Base-by-base conservation (phyloP, 352 stramenopile genomes). In the Pythium myriotylum region DNA sequence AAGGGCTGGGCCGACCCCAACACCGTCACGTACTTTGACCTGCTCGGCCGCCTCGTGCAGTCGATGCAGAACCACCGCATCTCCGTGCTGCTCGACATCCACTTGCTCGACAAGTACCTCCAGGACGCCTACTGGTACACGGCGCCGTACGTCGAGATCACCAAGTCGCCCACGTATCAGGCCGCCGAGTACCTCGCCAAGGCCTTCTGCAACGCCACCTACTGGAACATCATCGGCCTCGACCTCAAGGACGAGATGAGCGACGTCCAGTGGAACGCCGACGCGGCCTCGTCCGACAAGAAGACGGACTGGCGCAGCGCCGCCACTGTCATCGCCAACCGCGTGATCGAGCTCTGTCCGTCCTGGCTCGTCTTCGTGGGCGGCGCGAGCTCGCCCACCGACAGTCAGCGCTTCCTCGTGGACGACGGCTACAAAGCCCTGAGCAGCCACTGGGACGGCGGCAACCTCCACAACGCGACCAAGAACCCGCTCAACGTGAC, bases 71-170 rank as follows among this genome's bases (percentile, higher is more conserved):
- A 84, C 47, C 59, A 70, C 2, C 68, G 79, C 26, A 54, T 89
- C 24, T 79, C 63, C 20, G 77, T 91, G 13, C 54, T 91, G 26
- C 60, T 91, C 23, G 77, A 89, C 58, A 78, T 91, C 23, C 77
- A 89, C 59, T 54, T 76, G 17, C 62, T 88, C 10, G 67, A 64
- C 53, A 79, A 76, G 39, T 80, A 86, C 56, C 51, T 69, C 14
- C 58, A 84, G 41, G 81, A 88, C 50, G 78, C 74, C 19, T 87
- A 70, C 52, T 88, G 81, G 81, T 90, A 90, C 73, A 88, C 78
- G 10, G 68, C 76, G 29, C 68, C 71, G 55, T 81, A 69, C 48
- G 70, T 78, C 35, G 71, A 76, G 19, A 73, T 88, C 54, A 74
- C 62, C 1, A 41, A 79, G 43, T 83, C 78, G 4, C 63, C 62